Evolutionary conservation across 768 basidiomycete species (phyloP), one percentile per base, ranked within the genome.

Genomic region (Mycena venus): DNA sequence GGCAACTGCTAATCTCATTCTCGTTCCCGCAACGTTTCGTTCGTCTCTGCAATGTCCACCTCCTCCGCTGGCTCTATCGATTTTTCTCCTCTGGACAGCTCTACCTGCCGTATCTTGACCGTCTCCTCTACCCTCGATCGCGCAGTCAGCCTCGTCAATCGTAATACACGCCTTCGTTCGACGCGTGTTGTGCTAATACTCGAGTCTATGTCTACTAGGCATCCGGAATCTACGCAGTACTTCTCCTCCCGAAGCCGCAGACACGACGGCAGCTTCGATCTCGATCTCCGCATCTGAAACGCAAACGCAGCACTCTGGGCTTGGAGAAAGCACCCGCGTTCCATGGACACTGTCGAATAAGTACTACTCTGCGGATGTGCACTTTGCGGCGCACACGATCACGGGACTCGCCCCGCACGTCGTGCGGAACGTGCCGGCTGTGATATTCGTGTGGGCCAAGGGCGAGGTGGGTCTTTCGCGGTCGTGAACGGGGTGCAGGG

Each of bases 311-410:
- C 51, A 68, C 12, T 31, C 73, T 40, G 79, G 62, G 32, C 79
- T 77, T 12, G 79, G 76, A n/a, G 72, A 72, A 51, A 68, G 76
- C 64, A 77, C 80, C 42, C 83, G 76, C 38, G 83, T 94, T 36
- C 92, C 93, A 12, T 96, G 94, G 94, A 93, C 90, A 49, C 93
- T 96, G 73, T 83, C 84, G 63, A 96, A 96, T 85, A 92, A 90
- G 81, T 96, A 96, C 83, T 96, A 96, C 84, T 90, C 90, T 17
- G 95, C 95, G 2, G 86, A 89, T 71, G 93, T 96, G 9, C 90
- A 91, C 73, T 95, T 96, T 79, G 84, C 90, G 38, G 84, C 87
- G 14, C 87, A 88, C 67, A 84, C 87, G 21, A 80, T 91, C 65
- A 83, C 85, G 34, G 85, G 86, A 14, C 85, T 90, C 72, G 82